A percentile compares a stretch with the other conserved stretches of the same genome.
phyloP scores from a whole-genome alignment of 2,329 filamentous ascomycete genomes.

The Calonectria hawksworthii region DNA sequence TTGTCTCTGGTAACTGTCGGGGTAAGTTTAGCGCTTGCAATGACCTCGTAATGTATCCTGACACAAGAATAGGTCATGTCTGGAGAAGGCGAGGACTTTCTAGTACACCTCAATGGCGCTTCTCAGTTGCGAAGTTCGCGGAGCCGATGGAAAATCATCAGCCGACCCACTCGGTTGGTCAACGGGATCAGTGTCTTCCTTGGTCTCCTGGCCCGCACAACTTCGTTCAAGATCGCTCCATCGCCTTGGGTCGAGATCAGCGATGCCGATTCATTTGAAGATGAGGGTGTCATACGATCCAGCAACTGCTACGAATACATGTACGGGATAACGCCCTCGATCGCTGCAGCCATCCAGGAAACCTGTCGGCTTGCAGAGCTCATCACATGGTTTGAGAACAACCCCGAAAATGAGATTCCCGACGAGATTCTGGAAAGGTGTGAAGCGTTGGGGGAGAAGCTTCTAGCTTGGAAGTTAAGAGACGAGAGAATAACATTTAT shows the following conservation, averaged over 20 bases:
- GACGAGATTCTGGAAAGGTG: conserved; percentile 18
- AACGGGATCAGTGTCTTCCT: conserved; percentile 32
- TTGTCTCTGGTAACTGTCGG: conserved; percentile 22
- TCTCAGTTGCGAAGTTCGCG: conserved; percentile 20
- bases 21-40: background rate
- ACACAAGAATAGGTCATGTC: conserved; percentile 20
- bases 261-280: background rate
- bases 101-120: conserved; percentile 25
- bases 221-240: background rate
- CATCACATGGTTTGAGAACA: background rate
- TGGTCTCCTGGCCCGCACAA: conserved; percentile 28
- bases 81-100: conserved; percentile 16
- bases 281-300: conserved; percentile 10
- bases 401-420: background rate
- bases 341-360: conserved; percentile 19
- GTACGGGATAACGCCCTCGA: conserved; percentile 22
- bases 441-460: conserved; percentile 17
- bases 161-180: conserved; percentile 18
- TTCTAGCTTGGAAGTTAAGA: conserved; percentile 17
- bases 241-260: conserved; percentile 2
- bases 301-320: conserved; percentile 22
- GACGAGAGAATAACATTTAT: conserved; percentile 13
- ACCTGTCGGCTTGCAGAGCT: conserved; percentile 20
- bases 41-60: background rate
- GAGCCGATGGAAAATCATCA: conserved; percentile 26